Conservation (phyloP, 1,284 basidiomycete species). For the Rhizoctonia solani region DNA sequence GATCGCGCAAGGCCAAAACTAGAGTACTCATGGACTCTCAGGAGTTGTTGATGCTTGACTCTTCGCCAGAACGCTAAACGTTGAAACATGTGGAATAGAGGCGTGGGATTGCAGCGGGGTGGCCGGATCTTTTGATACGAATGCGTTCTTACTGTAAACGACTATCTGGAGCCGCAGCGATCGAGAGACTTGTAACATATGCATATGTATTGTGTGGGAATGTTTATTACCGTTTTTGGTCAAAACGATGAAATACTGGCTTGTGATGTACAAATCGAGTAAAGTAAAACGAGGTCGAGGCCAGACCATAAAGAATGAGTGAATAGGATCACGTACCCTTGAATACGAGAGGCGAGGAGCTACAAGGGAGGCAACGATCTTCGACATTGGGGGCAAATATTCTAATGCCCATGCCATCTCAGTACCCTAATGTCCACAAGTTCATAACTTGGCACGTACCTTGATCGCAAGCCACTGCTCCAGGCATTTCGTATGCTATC, state of each 20-base stretch:
- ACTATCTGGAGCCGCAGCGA: too few relatives aligned
- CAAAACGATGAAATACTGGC: background rate
- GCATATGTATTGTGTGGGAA: background rate
- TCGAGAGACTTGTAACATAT: too few relatives aligned
- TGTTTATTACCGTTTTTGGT: background rate
- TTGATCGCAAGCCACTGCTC: conserved; percentile 90
- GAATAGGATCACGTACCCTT: too few relatives aligned
- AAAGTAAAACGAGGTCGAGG: background rate
- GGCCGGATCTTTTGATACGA: too few relatives aligned
- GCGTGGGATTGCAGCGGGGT: background rate
- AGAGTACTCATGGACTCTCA: conserved; percentile 4
- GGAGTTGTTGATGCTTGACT: conserved; percentile 1
- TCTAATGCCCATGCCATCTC: conserved; percentile 50
- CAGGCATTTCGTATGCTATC: conserved; percentile 60
- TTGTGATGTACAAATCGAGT: background rate
- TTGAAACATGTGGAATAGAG: too few relatives aligned
- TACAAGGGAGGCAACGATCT: conserved; percentile 76
- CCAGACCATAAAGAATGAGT: background rate
- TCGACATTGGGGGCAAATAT: conserved; percentile 87
- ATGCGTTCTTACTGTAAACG: background rate
- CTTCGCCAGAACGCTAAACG: background rate
- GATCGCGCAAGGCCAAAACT: background rate
- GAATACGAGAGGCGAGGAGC: too few relatives aligned
- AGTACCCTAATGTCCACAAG: conserved; percentile 8
- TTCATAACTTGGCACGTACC: conserved; percentile 49